phyloP scores from a whole-genome alignment of 2,329 filamentous ascomycete species.

The Zymoseptoria passerinii region DNA sequence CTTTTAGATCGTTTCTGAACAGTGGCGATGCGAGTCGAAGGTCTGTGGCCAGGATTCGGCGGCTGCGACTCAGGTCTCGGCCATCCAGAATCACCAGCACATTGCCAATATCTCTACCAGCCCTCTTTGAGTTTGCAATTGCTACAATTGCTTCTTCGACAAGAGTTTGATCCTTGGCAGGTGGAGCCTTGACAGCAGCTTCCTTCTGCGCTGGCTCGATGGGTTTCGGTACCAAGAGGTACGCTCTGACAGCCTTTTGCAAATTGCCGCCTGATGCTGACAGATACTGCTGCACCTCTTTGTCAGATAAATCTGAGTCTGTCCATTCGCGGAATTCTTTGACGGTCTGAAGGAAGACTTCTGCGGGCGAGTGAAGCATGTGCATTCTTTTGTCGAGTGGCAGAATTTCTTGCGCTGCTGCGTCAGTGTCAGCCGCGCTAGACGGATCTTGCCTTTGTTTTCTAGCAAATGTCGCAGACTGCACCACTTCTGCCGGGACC shows the following conservation, averaged over 20 bases:
- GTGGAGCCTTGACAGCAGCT: too few relatives aligned
- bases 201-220: not conserved
- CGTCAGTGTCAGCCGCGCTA: too few relatives aligned
- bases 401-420: too few relatives aligned
- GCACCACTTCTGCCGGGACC: too few relatives aligned
- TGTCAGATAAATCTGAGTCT: not conserved
- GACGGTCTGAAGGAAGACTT: too few relatives aligned
- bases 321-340: too few relatives aligned
- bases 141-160: slow-evolving; percentile 8
- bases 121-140: not conserved
- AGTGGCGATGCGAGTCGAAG: not conserved
- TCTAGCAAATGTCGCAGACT: too few relatives aligned
- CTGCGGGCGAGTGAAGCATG: too few relatives aligned
- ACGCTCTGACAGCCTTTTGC: not conserved
- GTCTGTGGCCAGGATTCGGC: not conserved
- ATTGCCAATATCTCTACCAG: slow-evolving; percentile 2
- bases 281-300: not conserved
- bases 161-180: slow-evolving; percentile 1
- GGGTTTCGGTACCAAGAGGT: not conserved
- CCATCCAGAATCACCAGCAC: slow-evolving; percentile 6
- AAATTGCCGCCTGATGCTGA: not conserved
- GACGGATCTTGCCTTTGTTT: too few relatives aligned
- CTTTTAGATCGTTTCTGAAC: not conserved
- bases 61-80: slow-evolving; percentile 1
- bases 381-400: too few relatives aligned